Base-by-base conservation (phyloP, 345 rosid genomes). In the Aurinia saxatilis region DNA sequence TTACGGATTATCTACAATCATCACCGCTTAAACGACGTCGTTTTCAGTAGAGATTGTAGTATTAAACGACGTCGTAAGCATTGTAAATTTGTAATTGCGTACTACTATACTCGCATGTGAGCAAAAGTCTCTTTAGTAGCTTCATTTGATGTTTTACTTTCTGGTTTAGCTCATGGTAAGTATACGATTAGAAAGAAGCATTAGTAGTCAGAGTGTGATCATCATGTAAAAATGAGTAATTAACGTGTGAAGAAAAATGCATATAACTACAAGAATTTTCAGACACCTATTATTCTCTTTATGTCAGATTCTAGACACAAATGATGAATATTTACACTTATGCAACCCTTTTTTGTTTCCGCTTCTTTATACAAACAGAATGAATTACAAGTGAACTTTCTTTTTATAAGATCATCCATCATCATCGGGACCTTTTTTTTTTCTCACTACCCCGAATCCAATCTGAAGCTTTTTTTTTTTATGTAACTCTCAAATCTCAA, bases 291-390 rank as follows among this genome's bases (percentile, higher is more conserved):
- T 2, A 65, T 54, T 54, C 46, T 36, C 13, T 23, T 21, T 14
- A 4, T 6, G 41, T 46, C 71, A 56, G 57, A 51, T 60, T 59
- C 33, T 44, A 17, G 61, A 68, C 53, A 68, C 60, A 68, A 25
- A 4, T 50, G 48, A 60, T 33, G 31, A 33, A 50, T 60, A 68
- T 60, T 9, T 68, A 68, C 73, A 60, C 61, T 60, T 50, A 41
- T 40, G 66, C 53, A 50, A 67, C 45, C 58, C 59, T 11, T 8
- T 58, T 45, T 33, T 17, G 25, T 57, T 1, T 9, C 45, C 4
- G 19, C 50, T 33, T 45, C 54, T 52, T 54, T 60, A 45, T 68
- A 68, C 73, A 68, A 52, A 60, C 61, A 60, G 55, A 41, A 60
- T 36, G 55, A 41, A 60, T 36, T 67, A 67, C 48, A 44, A 5